Conservation (phyloP, 495 filamentous ascomycete species). For the Penicillium longicatenatum region DNA sequence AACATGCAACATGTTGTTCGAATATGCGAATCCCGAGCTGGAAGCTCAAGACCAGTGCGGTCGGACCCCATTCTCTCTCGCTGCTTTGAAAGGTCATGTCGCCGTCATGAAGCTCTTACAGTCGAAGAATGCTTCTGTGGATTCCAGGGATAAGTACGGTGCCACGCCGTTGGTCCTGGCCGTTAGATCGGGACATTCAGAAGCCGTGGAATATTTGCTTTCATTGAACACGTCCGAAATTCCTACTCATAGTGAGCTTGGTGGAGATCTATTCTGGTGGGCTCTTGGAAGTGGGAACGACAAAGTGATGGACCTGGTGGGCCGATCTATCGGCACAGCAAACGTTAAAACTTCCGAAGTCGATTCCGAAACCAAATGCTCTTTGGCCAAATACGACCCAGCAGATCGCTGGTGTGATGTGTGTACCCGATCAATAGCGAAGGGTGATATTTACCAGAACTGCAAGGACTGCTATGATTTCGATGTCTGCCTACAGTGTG, state of each 20-base stretch:
- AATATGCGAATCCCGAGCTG: background rate
- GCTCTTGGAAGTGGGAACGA: slow-evolving; percentile 2
- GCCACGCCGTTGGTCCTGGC: slow-evolving; percentile 3
- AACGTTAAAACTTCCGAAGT: background rate
- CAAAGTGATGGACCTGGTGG: background rate
- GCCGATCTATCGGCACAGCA: background rate
- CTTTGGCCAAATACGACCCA: background rate
- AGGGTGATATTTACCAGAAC: background rate
- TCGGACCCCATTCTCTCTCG: slow-evolving; percentile 2
- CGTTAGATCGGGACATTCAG: slow-evolving; percentile 2
- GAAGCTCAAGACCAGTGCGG: background rate
- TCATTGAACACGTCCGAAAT: background rate
- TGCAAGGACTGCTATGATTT: slow-evolving; percentile 5
- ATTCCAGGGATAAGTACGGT: slow-evolving; percentile 2
- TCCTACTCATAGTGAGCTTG: background rate
- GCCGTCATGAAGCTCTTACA: background rate
- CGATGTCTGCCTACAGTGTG: slow-evolving; percentile 6
- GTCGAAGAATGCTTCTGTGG: background rate
- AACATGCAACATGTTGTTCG: background rate
- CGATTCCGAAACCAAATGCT: background rate
- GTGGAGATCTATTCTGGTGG: slow-evolving; percentile 7
- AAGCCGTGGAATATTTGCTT: background rate
- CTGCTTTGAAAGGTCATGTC: background rate
- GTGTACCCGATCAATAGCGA: background rate
- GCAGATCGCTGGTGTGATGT: background rate